Conservation (phyloP, 768 basidiomycete genomes). For the Rhizopogon sp. region DNA sequence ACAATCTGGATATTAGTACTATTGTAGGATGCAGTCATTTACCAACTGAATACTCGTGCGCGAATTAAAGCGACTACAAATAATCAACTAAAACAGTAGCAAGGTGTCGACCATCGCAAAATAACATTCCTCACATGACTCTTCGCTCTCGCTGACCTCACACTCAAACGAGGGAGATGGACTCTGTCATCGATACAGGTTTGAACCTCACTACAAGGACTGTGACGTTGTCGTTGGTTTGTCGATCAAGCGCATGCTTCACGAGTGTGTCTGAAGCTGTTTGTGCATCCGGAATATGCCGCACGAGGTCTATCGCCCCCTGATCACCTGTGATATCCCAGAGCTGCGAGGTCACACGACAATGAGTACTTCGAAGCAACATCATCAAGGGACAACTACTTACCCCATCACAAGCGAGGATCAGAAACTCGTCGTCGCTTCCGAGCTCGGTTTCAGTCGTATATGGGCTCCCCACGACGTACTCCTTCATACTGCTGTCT, state of each 20-base stretch:
- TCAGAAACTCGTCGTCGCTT: conserved; percentile 89
- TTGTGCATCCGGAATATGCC: conserved; percentile 70
- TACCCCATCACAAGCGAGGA: conserved; percentile 97
- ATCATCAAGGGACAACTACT: conserved; percentile 27
- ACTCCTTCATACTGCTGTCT: conserved; percentile 99
- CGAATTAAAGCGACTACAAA: background rate
- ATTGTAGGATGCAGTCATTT: background rate
- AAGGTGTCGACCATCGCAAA: background rate
- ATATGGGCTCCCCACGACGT: conserved; percentile 96
- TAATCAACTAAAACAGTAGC: background rate
- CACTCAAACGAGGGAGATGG: conserved; percentile 9
- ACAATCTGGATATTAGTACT: background rate
- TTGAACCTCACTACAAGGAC: conserved; percentile 86
- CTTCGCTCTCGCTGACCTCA: background rate
- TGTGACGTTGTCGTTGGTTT: conserved; percentile 94
- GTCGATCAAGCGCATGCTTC: conserved; percentile 80
- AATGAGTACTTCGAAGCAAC: background rate
- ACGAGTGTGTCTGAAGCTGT: conserved; percentile 74
- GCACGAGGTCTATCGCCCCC: conserved; percentile 81
- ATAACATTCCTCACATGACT: background rate
- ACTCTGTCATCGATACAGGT: conserved; percentile 2
- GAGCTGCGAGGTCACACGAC: conserved; percentile 45
- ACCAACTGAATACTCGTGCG: background rate
- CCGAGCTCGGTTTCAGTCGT: conserved; percentile 96
- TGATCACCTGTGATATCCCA: conserved; percentile 97